Evolutionary conservation across 257 asterid genomes (phyloP), one percentile per base, ranked within the genome.

Genomic region (Eustoma russellianum): DNA sequence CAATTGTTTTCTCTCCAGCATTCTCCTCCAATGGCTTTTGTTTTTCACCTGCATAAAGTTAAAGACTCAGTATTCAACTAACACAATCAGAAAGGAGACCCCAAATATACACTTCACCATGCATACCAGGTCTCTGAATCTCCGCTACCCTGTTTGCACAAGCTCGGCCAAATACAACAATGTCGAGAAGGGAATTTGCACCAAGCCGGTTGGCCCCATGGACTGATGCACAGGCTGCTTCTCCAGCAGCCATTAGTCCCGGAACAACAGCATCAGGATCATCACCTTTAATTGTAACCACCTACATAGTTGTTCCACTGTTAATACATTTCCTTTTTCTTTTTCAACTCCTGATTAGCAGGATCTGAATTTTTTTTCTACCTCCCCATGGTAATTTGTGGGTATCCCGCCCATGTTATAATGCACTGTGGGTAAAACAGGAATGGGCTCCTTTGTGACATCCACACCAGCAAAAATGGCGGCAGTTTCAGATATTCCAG

Each of bases 391-490:
- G 80, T 91, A 62, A 69, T 91, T 91, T 18, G 96, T 87, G 46
- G 98, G 98, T 71, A 91, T 80, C 63, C 98, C 98, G 53, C 98
- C 98, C 98, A 91, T 91, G 71, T 91, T 91, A 61, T 91, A 91
- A 60, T 91, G 98, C 57, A 91, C 98, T 18, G 97, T 91, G 38
- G 98, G 98, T 64, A 87, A 73, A 62, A 91, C 98, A 56, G 98
- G 98, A 66, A 91, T 87, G 53, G 98, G 97, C 70, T 91, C 96
- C 76, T 84, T 82, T 24, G 98, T 91, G 49, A 91, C 96, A 77
- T 91, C 97, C 60, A 91, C 98, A 62, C 98, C 98, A 55, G 98
- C 95, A 52, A 87, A 91, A 62, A 91, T 91, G 46, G 96, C 96
- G 18, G 97, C 98, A 18, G 98, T 91, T 79, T 91, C 98, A 48